Base-by-base conservation (phyloP, 306 rosid species). In the Quercus parvula region DNA sequence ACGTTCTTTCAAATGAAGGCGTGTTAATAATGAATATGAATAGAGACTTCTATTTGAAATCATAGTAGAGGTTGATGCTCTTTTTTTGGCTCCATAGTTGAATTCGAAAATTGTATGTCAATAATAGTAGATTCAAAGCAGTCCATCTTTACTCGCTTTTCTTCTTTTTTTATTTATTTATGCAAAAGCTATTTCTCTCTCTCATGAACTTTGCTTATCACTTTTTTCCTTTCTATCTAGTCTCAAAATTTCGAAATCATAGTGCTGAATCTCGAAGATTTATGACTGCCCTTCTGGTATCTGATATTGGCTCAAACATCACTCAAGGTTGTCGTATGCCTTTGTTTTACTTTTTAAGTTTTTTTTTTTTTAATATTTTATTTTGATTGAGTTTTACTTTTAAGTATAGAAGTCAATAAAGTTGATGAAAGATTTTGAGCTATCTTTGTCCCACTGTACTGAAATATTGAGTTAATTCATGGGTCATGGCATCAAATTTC, bases 11-110 rank as follows among this genome's bases (percentile, higher is more conserved):
- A 73, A 74, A 82, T 79, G 70, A 58, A 75, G 41, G 35, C 44
- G 74, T 49, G 54, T 13, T 49, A 49, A 49, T 38, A 38, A 38
- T 38, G 46, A 57, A 7, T 12, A 19, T 22, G 17, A 20, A 20
- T 58, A 20, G 24, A 20, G 24, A 24, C 22, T 24, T 57, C 20
- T 24, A 63, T 58, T 63, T 41, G 57, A 22, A 76, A 76, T 24
- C n/a, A 14, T 28, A 14, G 52, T 19, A 7, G 31, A 49, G 28
- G 51, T 68, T 74, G n/a, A 7, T 44, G 71, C 41, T n/a, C 46
- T 76, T 55, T 86, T 90, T 86, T 85, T 90, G 94, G 92, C 90
- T 84, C 94, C 90, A 84, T 14, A 13, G 24, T 49, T 81, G 68
- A 79, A 84, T 82, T 90, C 81, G 62, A 86, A 84, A 67, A n/a